phyloP scores from a whole-genome alignment of 495 filamentous ascomycete species.

The Penicillium coprophilum region DNA sequence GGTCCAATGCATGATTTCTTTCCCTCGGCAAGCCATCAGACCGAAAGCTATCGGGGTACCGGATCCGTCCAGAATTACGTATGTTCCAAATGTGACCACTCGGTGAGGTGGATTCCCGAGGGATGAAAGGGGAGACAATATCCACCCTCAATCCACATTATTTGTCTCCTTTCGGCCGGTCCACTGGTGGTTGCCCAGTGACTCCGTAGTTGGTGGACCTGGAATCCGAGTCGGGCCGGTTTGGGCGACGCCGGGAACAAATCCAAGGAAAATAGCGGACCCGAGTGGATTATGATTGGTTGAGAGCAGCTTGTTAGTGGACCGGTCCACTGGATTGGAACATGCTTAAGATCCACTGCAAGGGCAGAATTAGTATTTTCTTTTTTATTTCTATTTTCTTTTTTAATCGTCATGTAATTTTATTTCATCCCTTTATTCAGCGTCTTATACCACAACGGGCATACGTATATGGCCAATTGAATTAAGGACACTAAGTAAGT shows the following conservation, averaged over 20 bases:
- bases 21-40: conserved; percentile 9
- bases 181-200: conserved; percentile 27
- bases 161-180: conserved; percentile 21
- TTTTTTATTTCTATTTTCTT: not conserved
- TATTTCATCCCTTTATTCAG: not conserved
- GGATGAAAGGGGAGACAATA: conserved; percentile 13
- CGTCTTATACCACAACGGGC: not conserved
- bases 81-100: conserved; percentile 26
- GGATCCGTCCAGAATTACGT: conserved; percentile 22
- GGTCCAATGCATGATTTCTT: not conserved
- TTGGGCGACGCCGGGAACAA: conserved; percentile 29
- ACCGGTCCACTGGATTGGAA: conserved; percentile 23
- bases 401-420: not conserved
- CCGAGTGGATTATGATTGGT: conserved; percentile 24
- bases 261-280: conserved; percentile 21
- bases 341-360: conserved; percentile 32
- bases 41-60: conserved; percentile 5
- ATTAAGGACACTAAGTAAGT: not conserved
- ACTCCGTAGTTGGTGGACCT: conserved; percentile 27
- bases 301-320: conserved; percentile 14
- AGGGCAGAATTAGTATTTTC: conserved; percentile 15
- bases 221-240: conserved; percentile 38
- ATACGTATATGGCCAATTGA: not conserved
- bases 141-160: conserved; percentile 18
- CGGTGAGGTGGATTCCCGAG: conserved; percentile 32